phyloP scores from a whole-genome alignment of 495 filamentous ascomycete species.

The Penicillium roqueforti region DNA sequence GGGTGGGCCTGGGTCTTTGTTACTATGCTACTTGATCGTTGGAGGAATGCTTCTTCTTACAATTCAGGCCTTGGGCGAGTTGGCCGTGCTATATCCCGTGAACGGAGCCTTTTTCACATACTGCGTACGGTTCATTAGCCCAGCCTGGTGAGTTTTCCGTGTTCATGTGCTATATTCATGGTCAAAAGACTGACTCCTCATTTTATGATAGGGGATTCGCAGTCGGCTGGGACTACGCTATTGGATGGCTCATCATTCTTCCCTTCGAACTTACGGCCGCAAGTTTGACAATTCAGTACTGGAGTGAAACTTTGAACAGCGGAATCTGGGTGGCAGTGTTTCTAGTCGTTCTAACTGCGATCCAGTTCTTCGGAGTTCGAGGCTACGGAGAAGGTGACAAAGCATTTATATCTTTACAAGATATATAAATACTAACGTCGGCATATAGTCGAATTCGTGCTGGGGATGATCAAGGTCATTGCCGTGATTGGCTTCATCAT shows the following conservation, averaged over 20 bases:
- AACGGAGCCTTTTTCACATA: constrained; percentile 61
- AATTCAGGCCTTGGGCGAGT: constrained; percentile 64
- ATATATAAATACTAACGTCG: constrained; percentile 12
- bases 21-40: constrained; percentile 47
- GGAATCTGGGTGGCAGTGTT: constrained; percentile 68
- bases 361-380: constrained; percentile 54
- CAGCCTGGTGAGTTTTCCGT: constrained; percentile 41
- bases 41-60: constrained; percentile 52
- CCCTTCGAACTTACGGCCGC: constrained; percentile 70
- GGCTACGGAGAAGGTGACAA: constrained; percentile 65
- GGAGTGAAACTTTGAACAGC: constrained; percentile 53
- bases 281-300: constrained; percentile 71
- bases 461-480: constrained; percentile 46
- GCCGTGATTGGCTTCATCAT: constrained; percentile 69
- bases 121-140: constrained; percentile 52
- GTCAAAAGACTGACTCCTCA: too few relatives aligned
- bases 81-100: constrained; percentile 66
- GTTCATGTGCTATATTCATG: background rate
- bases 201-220: constrained; percentile 39
- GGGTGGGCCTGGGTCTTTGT: constrained; percentile 42
- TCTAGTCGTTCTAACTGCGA: constrained; percentile 31
- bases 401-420: too few relatives aligned
- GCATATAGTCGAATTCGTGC: constrained; percentile 39
- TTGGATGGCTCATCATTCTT: constrained; percentile 61
- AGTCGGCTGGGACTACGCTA: constrained; percentile 64